These are phyloP conservation scores for Physaria fendleri DNA, from an alignment of 345 rosid genomes.

Conservation along the genomic window DNA sequence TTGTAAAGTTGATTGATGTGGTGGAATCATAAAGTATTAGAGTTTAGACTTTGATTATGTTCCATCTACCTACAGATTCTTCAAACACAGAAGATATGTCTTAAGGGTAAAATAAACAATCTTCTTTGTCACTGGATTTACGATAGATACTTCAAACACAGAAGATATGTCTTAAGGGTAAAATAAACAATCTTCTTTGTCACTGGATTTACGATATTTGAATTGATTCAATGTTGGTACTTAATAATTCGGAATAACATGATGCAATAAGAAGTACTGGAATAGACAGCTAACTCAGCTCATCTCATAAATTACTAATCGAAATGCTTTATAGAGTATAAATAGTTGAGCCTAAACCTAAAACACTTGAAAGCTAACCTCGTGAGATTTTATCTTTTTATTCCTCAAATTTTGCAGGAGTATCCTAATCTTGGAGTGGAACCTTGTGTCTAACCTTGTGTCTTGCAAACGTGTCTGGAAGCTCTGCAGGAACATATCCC, in stretches of 20 bases:
- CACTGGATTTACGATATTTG: not conserved
- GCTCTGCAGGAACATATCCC: conserved; percentile 53
- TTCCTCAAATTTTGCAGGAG: conserved; percentile 45
- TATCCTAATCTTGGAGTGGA: conserved; percentile 46
- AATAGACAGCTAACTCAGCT: conserved; percentile 27
- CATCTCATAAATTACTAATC: conserved; percentile 30
- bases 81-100: too few relatives aligned
- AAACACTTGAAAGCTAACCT: too few relatives aligned
- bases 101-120: too few relatives aligned
- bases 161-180: too few relatives aligned
- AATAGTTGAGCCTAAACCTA: conserved; percentile 27
- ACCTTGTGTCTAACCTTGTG: conserved; percentile 33
- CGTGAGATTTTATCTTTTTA: too few relatives aligned
- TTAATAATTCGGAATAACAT: conserved; percentile 16
- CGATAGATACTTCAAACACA: too few relatives aligned
- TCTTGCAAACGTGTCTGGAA: conserved; percentile 55
- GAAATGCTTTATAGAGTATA: conserved; percentile 30
- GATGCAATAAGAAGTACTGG: conserved; percentile 28
- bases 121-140: not conserved
- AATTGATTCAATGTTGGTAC: not conserved
- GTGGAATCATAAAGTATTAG: too few relatives aligned
- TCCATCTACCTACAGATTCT: too few relatives aligned
- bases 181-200: too few relatives aligned
- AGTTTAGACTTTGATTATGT: too few relatives aligned
- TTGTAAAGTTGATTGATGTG: too few relatives aligned